A percentile compares a stretch with the other conserved stretches of the same genome.
phyloP scores from a whole-genome alignment of 192 early-diverging fungal genomes.

The Geranomyces michiganensis region DNA sequence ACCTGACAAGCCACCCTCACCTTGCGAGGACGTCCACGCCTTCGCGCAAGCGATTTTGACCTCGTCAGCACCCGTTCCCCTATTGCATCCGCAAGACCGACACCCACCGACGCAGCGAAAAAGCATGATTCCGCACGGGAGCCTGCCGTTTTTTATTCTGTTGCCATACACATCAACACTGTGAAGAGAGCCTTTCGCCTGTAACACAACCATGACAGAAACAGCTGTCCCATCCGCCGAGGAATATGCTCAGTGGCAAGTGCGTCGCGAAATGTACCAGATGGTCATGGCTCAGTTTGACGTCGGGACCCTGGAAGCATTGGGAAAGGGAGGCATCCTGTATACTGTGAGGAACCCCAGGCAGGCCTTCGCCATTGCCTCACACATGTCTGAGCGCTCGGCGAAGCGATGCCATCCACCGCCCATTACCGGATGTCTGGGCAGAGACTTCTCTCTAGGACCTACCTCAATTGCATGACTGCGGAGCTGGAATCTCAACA shows the following conservation, averaged over 20 bases:
- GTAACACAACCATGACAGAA: background rate
- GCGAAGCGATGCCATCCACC: conserved; percentile 3
- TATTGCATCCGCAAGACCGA: no score
- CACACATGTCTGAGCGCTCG: conserved; percentile 5
- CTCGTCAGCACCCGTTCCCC: no score
- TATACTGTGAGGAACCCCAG: conserved; percentile 10
- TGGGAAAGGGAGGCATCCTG: conserved; percentile 13
- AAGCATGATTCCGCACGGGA: background rate
- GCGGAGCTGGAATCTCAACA: no score
- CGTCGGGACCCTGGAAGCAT: conserved; percentile 5
- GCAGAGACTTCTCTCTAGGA: no score
- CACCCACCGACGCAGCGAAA: no score
- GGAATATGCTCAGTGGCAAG: background rate
- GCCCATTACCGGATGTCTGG: no score
- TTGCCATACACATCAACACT: conserved; percentile 1
- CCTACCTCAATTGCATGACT: no score
- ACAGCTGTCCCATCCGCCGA: background rate
- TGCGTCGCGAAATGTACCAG: conserved; percentile 1
- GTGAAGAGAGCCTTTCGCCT: background rate
- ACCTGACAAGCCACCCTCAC: no score
- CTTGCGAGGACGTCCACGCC: no score
- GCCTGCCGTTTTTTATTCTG: conserved; percentile 10
- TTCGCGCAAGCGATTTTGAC: no score
- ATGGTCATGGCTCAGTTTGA: conserved; percentile 11
- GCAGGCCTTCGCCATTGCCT: background rate